Evolutionary conservation across 176 grass and related monocot species (phyloP), one percentile per base, ranked within the genome.

Genomic region (Canna indica): DNA sequence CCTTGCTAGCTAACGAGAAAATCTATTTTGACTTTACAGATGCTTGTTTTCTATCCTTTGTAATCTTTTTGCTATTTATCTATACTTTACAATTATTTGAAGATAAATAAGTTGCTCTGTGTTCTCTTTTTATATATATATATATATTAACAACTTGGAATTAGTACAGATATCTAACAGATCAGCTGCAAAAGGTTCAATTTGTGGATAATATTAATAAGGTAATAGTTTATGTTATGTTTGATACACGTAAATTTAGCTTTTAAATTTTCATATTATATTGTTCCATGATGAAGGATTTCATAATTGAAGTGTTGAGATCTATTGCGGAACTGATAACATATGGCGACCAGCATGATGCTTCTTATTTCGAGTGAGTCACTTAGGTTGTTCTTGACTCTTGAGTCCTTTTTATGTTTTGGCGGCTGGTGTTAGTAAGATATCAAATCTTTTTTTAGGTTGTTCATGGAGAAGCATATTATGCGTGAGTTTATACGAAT

Each of bases 381-480:
- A 76, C 6, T 59, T 28, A 18, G 17, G 27, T 59, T 24, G 30
- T 4, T 60, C 41, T 35, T 24, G 20, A 7, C 39, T 13, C 63
- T 65, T 24, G 9, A 44, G 7, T 44, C 41, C 41, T 44, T 8
- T 44, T 44, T 44, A 44, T 44, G 7, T 66, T 66, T 20, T 7
- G 20, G 14, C 31, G 29, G 72, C 41, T 63, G 34, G 27, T 80
- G 72, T 4, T 53, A 29, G 7, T 73, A n/a, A 20, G 44, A 47
- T 22, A 58, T 47, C 64, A 70, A 74, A 45, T 80, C 15, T 1
- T 29, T 14, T 73, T 77, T 88, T 67, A 99, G 90, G 71, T 99
- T 86, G 77, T 99, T 99, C 81, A 99, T 99, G 95, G 95, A 99
- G 84, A 99, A 99, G 76, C 87, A 99, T 65, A 80, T 99, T 45